Conservation (phyloP, 768 basidiomycete species). For the Podaxis rugospora region DNA sequence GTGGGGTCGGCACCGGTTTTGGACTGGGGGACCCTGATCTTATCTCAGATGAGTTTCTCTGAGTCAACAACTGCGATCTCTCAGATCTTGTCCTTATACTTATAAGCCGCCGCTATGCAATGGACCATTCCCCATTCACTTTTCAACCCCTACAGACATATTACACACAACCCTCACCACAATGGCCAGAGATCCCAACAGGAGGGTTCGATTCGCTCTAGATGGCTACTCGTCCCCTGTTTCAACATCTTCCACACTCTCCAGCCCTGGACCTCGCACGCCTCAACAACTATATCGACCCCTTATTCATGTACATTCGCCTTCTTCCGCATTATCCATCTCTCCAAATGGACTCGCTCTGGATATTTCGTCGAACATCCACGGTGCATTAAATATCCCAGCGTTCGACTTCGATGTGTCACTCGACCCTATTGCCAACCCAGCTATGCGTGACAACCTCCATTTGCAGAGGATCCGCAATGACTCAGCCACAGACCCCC, state of each 20-base stretch:
- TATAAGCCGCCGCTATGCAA: not conserved
- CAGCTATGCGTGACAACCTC: not conserved
- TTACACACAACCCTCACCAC: not conserved
- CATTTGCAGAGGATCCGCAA: not conserved
- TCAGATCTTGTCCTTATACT: not conserved
- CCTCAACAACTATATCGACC: not conserved
- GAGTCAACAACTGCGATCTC: not conserved
- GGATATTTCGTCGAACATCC: not conserved
- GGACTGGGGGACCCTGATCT: not conserved
- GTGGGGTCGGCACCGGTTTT: not conserved
- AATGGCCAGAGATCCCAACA: not conserved
- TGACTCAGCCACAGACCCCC: not conserved
- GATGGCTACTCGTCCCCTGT: not conserved
- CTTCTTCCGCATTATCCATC: not conserved
- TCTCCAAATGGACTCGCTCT: not conserved
- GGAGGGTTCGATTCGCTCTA: conserved; percentile 3
- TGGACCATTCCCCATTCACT: not conserved
- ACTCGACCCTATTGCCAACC: not conserved
- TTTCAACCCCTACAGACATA: not conserved
- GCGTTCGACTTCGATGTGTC: conserved; percentile 2
- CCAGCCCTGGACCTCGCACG: conserved; percentile 2
- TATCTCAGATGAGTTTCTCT: not conserved
- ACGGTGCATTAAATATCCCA: not conserved
- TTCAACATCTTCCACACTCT: conserved; percentile 4
- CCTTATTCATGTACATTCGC: not conserved